Evolutionary conservation across 2,329 filamentous ascomycete genomes (phyloP).

Genomic region (Zymoseptoria tritici): DNA sequence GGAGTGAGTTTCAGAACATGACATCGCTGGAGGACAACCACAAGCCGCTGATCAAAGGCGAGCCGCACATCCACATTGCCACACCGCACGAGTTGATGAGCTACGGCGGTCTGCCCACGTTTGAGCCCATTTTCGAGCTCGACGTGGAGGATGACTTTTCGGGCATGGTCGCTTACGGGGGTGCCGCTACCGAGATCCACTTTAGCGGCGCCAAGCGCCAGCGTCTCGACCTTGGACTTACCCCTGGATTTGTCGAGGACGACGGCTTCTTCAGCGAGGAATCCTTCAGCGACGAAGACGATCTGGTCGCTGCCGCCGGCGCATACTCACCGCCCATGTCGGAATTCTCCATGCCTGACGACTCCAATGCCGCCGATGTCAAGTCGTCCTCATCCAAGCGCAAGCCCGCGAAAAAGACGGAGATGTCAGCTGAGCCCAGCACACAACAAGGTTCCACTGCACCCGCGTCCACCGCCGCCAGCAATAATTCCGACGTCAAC

Average conservation of each 20-base stretch:
- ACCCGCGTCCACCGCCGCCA: slow-evolving; percentile 37
- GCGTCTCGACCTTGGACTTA: slow-evolving; percentile 52
- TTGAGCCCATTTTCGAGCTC: slow-evolving; percentile 81
- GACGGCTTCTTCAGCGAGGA: slow-evolving; percentile 70
- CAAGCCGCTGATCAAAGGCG: slow-evolving; percentile 41
- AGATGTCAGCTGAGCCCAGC: slow-evolving; percentile 43
- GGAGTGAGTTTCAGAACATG: slow-evolving; percentile 46
- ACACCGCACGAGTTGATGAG: slow-evolving; percentile 40
- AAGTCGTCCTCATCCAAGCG: slow-evolving; percentile 18
- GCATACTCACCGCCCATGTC: slow-evolving; percentile 57
- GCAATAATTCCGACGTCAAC: slow-evolving; percentile 18
- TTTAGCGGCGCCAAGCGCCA: slow-evolving; percentile 63
- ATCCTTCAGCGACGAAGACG: slow-evolving; percentile 69
- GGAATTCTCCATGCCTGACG: slow-evolving; percentile 33
- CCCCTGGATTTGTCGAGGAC: slow-evolving; percentile 57
- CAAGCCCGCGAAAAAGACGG: slow-evolving; percentile 28
- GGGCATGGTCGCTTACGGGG: slow-evolving; percentile 59
- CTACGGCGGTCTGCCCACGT: slow-evolving; percentile 58
- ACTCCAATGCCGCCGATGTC: slow-evolving; percentile 20
- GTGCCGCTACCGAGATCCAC: slow-evolving; percentile 50
- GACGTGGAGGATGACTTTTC: slow-evolving; percentile 88
- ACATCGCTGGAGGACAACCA: slow-evolving; percentile 41
- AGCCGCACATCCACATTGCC: slow-evolving; percentile 31
- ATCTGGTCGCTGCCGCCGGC: slow-evolving; percentile 50
- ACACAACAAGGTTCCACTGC: slow-evolving; percentile 29